Evolutionary conservation across 116 monocot genomes (phyloP).

Genomic region (Cymodocea nodosa): DNA sequence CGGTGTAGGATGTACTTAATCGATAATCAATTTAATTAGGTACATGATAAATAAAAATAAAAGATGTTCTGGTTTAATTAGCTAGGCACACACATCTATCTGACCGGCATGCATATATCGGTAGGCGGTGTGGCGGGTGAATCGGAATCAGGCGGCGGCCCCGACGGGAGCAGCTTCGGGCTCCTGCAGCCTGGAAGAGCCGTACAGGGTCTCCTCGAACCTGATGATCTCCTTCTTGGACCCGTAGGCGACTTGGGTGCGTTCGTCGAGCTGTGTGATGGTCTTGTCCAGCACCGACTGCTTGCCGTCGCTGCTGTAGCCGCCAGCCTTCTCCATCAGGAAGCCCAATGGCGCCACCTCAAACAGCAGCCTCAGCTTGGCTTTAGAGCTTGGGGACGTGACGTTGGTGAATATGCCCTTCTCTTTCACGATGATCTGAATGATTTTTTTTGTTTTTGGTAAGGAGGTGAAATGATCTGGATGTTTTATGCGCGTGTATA

Average conservation of each 20-base stretch:
- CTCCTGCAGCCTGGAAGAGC: slow-evolving; percentile 71
- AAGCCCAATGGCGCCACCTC: slow-evolving; percentile 91
- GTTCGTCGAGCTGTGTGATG: slow-evolving; percentile 67
- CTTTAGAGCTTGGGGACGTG: slow-evolving; percentile 70
- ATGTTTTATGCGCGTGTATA: too few species aligned
- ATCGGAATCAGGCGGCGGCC: slow-evolving; percentile 25
- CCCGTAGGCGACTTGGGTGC: slow-evolving; percentile 93
- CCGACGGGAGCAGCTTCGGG: slow-evolving; percentile 50
- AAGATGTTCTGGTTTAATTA: too few species aligned
- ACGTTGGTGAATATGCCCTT: slow-evolving; percentile 98
- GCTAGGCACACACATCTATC: too few species aligned
- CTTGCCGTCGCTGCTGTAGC: slow-evolving; percentile 86
- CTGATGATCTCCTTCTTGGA: slow-evolving; percentile 98
- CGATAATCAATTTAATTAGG: too few species aligned
- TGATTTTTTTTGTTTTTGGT: too few species aligned
- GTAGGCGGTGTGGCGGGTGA: too few species aligned
- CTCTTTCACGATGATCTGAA: slow-evolving; percentile 99
- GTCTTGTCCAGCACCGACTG: slow-evolving; percentile 86
- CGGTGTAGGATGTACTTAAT: too few species aligned
- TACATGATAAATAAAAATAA: too few species aligned
- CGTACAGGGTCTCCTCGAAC: slow-evolving; percentile 89
- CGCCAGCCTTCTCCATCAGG: slow-evolving; percentile 88
- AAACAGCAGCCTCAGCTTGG: slow-evolving; percentile 90
- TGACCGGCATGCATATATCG: too few species aligned
- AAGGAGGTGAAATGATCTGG: too few species aligned